Evolutionary conservation across 2,329 filamentous ascomycete species (phyloP), one percentile per base, ranked within the genome.

Genomic region (Sclerotinia nivalis): DNA sequence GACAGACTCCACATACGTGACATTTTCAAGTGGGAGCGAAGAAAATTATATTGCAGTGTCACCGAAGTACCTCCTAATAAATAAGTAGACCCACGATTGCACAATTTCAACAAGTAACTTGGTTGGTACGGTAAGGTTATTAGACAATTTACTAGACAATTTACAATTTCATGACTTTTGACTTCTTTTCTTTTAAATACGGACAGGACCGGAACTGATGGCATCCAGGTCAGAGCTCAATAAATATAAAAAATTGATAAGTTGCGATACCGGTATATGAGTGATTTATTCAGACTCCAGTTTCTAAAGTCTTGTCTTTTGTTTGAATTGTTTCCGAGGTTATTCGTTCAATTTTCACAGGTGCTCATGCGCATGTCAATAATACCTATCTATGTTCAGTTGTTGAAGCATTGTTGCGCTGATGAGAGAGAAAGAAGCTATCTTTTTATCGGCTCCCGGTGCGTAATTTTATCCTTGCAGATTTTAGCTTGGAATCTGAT

Each of bases 371-470:
- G 31, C 54, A 56, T 56, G 54, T n/a, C 31, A 34, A 31, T 54
- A 40, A 55, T 40, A 40, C 12, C 10, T 8, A 54, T 20, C 54
- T 20, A 12, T 37, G 7, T 31, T 22, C 10, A 2, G 20, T 22
- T 37, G 31, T 10, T 58, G 55, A 43, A 59, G 34, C 37, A n/a
- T 25, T 45, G n/a, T 34, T 58, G 43, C 10, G 45, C 31, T 47
- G 62, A 10, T 56, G 49, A 55, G 34, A 43, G 5, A 6, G 6
- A 43, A 43, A 18, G 40, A 43, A 6, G 40, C 40, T 43, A 66
- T 66, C 65, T 64, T 62, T 50, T 25, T 62, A 62, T 62, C 60
- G 60, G 45, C 60, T 52, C 47, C 56, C 13, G 56, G 15, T 45
- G 56, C 56, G 47, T 40, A 50, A 64, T 64, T 37, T 65, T 45